Conservation (phyloP, 192 early-diverging fungal species). For the Coemansia sp. region DNA sequence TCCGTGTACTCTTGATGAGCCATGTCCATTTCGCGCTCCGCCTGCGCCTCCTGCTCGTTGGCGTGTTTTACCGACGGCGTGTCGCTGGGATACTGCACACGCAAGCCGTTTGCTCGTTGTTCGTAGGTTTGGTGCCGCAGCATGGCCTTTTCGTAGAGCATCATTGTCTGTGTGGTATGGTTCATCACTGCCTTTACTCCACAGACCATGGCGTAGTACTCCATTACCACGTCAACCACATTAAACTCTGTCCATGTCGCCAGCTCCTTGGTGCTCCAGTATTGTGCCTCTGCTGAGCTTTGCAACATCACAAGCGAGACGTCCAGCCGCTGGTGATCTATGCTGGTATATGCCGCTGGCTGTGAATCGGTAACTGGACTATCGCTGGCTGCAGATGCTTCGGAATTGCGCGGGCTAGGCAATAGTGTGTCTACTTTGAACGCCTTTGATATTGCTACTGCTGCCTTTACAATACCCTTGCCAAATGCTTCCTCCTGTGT, state of each 20-base stretch:
- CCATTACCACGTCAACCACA: constrained; percentile 36
- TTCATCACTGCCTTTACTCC: constrained; percentile 44
- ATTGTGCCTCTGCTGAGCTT: constrained; percentile 39
- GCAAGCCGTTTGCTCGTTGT: constrained; percentile 32
- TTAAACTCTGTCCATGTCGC: constrained; percentile 45
- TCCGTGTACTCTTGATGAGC: constrained; percentile 52
- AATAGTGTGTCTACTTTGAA: constrained; percentile 12
- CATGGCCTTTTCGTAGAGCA: constrained; percentile 47
- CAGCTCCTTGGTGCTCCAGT: constrained; percentile 48
- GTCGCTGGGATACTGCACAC: constrained; percentile 49
- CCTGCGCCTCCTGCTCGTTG: constrained; percentile 44
- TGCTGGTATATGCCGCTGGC: not conserved
- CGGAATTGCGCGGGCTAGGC: not conserved
- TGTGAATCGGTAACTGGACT: not conserved
- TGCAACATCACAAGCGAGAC: constrained; percentile 40
- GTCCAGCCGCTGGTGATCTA: constrained; percentile 30
- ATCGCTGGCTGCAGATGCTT: not conserved
- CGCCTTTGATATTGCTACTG: constrained; percentile 33
- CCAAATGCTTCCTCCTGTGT: constrained; percentile 36
- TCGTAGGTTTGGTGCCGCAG: constrained; percentile 34
- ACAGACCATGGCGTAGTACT: constrained; percentile 38
- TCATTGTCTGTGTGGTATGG: constrained; percentile 43
- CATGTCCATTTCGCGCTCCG: constrained; percentile 39
- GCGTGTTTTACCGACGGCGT: constrained; percentile 47
- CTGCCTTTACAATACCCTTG: constrained; percentile 32